phyloP scores from a whole-genome alignment of 345 rosid species.

The Arabis alpina region DNA sequence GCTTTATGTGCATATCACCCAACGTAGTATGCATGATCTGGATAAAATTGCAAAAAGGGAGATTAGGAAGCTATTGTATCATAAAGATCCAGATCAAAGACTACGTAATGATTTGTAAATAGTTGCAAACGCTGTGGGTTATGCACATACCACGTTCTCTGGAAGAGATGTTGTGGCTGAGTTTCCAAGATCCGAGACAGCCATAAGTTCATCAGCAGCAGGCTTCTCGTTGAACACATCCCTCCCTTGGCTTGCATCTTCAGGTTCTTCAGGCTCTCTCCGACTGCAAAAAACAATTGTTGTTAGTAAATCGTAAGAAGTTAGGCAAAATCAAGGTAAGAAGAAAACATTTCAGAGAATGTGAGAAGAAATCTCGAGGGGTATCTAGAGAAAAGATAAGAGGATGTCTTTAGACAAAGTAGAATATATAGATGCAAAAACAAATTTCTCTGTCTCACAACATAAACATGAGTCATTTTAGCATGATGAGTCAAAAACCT shows the following conservation, averaged over 20 bases:
- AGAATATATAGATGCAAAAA: constrained; percentile 3
- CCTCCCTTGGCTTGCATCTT: constrained; percentile 94
- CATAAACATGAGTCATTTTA: constrained; percentile 9
- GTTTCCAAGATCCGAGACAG: constrained; percentile 93
- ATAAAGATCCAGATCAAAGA: not conserved
- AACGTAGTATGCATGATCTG: constrained; percentile 90
- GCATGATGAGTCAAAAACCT: constrained; percentile 51
- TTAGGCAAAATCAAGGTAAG: not conserved
- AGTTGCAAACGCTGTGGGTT: not conserved
- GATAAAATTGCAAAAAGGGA: constrained; percentile 6
- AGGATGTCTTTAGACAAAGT: constrained; percentile 13
- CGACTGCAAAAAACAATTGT: constrained; percentile 51
- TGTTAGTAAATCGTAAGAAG: not conserved
- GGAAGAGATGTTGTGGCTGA: constrained; percentile 90
- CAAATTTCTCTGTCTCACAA: not conserved
- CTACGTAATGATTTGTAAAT: not conserved
- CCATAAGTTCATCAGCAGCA: constrained; percentile 93
- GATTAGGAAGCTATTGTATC: not conserved
- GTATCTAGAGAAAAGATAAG: constrained; percentile 5
- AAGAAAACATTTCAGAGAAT: constrained; percentile 3
- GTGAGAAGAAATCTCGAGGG: not conserved
- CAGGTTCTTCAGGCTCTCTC: constrained; percentile 99
- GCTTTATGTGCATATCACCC: constrained; percentile 91
- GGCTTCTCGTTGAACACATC: constrained; percentile 98
- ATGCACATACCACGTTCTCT: constrained; percentile 77